Percentiles rank a stretch among this genome's conserved stretches.
Conservation (phyloP, 345 rosid genomes). For the Brassica incana region DNA sequence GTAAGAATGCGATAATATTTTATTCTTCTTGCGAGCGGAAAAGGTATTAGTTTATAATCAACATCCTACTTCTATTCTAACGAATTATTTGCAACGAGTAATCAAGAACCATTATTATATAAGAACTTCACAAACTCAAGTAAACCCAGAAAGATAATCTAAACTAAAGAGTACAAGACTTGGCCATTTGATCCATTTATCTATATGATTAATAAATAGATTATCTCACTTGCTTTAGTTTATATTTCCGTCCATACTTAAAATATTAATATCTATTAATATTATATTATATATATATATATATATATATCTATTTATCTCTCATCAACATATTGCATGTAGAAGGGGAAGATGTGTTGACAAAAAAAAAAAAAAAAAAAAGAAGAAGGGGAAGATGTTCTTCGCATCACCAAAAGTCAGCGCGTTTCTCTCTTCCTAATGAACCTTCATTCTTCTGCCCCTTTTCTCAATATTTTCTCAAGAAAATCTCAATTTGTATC, state of each 20-base stretch:
- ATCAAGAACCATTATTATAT: conserved; percentile 24
- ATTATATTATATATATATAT: neutral
- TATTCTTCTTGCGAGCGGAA: conserved; percentile 8
- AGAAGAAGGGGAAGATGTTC: conserved; percentile 31
- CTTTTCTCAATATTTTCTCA: conserved; percentile 27
- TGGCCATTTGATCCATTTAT: conserved; percentile 24
- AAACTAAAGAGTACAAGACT: conserved; percentile 27
- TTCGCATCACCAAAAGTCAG: conserved; percentile 72
- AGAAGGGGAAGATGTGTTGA: neutral
- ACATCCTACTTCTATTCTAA: neutral
- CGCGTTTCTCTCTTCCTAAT: conserved; percentile 53
- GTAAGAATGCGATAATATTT: neutral
- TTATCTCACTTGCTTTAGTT: conserved; percentile 25
- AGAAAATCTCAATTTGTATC: conserved; percentile 13
- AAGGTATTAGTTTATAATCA: neutral
- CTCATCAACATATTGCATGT: conserved; percentile 15
- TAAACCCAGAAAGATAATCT: conserved; percentile 23
- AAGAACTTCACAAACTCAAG: conserved; percentile 8
- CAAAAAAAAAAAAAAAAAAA: too few species aligned
- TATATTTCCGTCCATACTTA: conserved; percentile 30
- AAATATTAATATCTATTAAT: conserved; percentile 10
- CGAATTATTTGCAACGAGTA: conserved; percentile 12
- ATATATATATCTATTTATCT: conserved; percentile 17
- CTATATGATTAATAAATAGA: conserved; percentile 7
- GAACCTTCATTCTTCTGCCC: conserved; percentile 36